Base-by-base conservation (phyloP, 306 rosid species). In the Hylodesmum podocarpum region DNA sequence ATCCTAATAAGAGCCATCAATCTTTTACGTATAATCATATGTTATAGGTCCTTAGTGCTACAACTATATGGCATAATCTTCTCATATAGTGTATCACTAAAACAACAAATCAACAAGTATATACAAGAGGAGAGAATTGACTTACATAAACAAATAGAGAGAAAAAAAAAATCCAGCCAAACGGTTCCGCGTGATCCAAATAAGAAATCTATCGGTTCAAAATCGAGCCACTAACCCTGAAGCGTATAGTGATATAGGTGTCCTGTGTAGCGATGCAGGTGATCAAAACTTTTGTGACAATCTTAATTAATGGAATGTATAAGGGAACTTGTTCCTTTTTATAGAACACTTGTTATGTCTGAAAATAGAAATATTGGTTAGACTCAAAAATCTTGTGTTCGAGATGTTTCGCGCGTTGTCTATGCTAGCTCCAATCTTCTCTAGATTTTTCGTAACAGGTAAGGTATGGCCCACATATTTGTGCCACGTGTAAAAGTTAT, bases 181-280 rank as follows among this genome's bases (percentile, higher is more conserved):
- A 71, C 85, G 70, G 76, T 77, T 84, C 90, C 93, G 8, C 78
- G 24, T 83, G 46, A 84, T 90, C 97, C 91, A 46, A 79, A 40
- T 85, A 73, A 84, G 53, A 66, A 8, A 76, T 76, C 21, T 85
- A 58, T 78, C 94, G 8, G 84, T 27, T 7, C 81, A 27, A 78
- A 65, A 80, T 68, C 93, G 8, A 41, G 73, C 93, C 96, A 82
- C 93, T 41, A 88, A 82, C 93, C 93, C 75, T 58, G 61, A 64
- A 66, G 6, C 58, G 3, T 15, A 43, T 53, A 29, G 49, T 21
- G 28, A 34, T 29, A 41, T 21, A 7, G 5, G 4, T 54, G 59
- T 64, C 49, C 27, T 71, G 24, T 51, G 9, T 66, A 53, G 40
- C 9, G 25, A 21, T 25, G 28, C 18, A 50, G 57, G 9, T 3